A percentile compares a stretch with the other conserved stretches of the same genome.
phyloP scores from a whole-genome alignment of 176 grass and related monocot species.

The Pontederia paniculata region DNA sequence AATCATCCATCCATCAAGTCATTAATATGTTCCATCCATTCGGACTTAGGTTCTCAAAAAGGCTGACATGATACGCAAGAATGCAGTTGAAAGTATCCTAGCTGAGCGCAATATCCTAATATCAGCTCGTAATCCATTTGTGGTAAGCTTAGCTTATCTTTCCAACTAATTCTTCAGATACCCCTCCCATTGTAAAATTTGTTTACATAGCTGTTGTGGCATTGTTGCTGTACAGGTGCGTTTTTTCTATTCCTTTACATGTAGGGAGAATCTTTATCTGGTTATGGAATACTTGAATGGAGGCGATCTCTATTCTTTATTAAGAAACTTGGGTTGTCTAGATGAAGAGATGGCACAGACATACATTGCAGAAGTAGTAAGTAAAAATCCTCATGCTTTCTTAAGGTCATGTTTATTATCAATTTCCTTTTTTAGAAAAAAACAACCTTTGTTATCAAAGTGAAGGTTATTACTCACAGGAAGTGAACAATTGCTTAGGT shows the following conservation, averaged over 20 bases:
- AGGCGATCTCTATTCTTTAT: slow-evolving; percentile 85
- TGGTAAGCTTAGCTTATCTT: slow-evolving; percentile 34
- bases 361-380: slow-evolving; percentile 86
- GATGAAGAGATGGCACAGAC: slow-evolving; percentile 91
- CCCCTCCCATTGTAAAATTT: slow-evolving; percentile 5
- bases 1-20: background rate
- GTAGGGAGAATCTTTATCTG: slow-evolving; percentile 97
- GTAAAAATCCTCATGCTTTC: slow-evolving; percentile 1
- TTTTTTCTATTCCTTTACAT: slow-evolving; percentile 99
- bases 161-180: background rate
- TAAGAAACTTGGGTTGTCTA: slow-evolving; percentile 78
- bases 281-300: slow-evolving; percentile 99
- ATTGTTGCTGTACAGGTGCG: slow-evolving; percentile 55
- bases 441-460: background rate
- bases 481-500: slow-evolving; percentile 34
- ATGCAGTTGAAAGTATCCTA: slow-evolving; percentile 92
- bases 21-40: slow-evolving; percentile 10
- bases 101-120: slow-evolving; percentile 89
- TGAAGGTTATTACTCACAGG: background rate
- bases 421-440: background rate
- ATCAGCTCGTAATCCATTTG: slow-evolving; percentile 71
- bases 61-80: slow-evolving; percentile 94
- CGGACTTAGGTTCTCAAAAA: slow-evolving; percentile 62
- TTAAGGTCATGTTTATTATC: background rate
- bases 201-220: slow-evolving; percentile 1